Evolutionary conservation across 1,284 basidiomycete genomes (phyloP).

Genomic region (Laetiporus sulphureus): DNA sequence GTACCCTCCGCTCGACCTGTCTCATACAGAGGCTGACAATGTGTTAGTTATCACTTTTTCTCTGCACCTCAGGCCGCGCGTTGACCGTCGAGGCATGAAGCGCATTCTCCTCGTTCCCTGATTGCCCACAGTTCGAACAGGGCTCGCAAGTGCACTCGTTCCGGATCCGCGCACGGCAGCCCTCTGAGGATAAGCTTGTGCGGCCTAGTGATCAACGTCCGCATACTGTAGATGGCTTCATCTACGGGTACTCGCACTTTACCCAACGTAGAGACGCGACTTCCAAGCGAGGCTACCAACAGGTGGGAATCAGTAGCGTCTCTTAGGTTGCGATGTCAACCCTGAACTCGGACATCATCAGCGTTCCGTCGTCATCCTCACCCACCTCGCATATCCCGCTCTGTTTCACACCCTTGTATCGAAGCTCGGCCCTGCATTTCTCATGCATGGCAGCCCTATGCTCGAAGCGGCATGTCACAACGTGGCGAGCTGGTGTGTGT

Average conservation of each 20-base stretch:
- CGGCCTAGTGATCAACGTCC: constrained; percentile 28
- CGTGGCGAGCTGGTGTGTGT: constrained; percentile 77
- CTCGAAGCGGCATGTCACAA: constrained; percentile 84
- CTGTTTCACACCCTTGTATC: constrained; percentile 70
- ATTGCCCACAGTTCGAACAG: constrained; percentile 78
- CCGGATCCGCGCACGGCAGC: constrained; percentile 45
- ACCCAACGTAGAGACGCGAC: constrained; percentile 63
- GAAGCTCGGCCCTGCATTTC: constrained; percentile 73
- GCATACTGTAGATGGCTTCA: constrained; percentile 51
- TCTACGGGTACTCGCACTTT: constrained; percentile 85
- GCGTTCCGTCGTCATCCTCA: constrained; percentile 84
- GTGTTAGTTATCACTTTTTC: constrained; percentile 53
- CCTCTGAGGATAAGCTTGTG: constrained; percentile 20
- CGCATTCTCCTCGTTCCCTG: constrained; percentile 93
- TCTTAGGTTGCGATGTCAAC: not conserved
- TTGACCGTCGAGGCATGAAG: constrained; percentile 42
- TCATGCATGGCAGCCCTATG: constrained; percentile 70
- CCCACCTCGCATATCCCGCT: constrained; percentile 79
- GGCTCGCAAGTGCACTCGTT: constrained; percentile 72
- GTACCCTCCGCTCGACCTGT: constrained; percentile 60
- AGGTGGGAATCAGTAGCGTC: constrained; percentile 47
- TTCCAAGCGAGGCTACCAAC: constrained; percentile 81
- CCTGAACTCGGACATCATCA: constrained; percentile 23
- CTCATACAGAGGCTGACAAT: constrained; percentile 68
- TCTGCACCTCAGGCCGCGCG: too few species aligned